phyloP scores from a whole-genome alignment of 305 asterid species.

The Solanum chacoense region DNA sequence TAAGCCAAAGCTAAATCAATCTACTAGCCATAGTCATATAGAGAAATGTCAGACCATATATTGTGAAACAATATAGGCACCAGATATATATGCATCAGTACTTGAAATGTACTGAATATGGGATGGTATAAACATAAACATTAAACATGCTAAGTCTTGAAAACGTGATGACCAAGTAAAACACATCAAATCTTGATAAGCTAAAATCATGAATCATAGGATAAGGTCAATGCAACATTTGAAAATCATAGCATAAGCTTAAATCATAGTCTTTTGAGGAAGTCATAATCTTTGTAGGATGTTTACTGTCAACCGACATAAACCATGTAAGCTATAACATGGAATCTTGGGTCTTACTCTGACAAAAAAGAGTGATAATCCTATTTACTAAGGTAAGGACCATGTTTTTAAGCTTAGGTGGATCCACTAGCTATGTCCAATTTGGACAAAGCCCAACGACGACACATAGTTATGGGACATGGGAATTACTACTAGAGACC shows the following conservation, averaged over 20 bases:
- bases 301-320: neutral
- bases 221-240: neutral
- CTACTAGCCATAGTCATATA: neutral
- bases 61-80: neutral
- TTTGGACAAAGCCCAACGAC: neutral
- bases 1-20: neutral
- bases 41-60: neutral
- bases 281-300: neutral
- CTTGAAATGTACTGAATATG: neutral
- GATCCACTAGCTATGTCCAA: neutral
- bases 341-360: neutral
- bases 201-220: neutral
- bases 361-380: neutral
- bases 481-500: neutral
- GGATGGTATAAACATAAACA: neutral
- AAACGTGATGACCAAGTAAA: neutral
- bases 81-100: neutral
- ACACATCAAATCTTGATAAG: neutral
- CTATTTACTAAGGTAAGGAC: neutral
- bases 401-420: neutral
- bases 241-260: neutral
- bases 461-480: neutral
- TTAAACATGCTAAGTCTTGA: neutral
- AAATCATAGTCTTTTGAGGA: neutral
- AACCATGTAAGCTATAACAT: neutral